Percentiles rank a stretch among this genome's conserved stretches.
phyloP scores from a whole-genome alignment of 192 early-diverging fungal species.

The Rhizophlyctis rosea region DNA sequence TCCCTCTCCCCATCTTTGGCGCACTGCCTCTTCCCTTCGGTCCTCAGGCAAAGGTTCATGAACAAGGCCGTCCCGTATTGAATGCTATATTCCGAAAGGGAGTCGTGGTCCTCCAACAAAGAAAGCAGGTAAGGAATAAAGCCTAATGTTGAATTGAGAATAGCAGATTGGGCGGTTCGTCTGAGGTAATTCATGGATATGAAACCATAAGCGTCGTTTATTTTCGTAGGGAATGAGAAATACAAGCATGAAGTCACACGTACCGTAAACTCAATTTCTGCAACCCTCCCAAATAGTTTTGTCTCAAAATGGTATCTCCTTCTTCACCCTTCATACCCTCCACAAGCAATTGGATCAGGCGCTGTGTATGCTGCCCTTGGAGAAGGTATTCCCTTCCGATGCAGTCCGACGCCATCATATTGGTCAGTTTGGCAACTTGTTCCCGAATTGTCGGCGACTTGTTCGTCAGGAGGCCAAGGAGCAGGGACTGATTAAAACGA shows the following conservation, averaged over 20 bases:
- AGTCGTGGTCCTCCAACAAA: constrained; percentile 33
- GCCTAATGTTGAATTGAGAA: constrained; percentile 42
- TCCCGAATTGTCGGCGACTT: constrained; percentile 16
- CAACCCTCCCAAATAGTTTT: constrained; percentile 43
- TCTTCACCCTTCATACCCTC: constrained; percentile 22
- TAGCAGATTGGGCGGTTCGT: constrained; percentile 37
- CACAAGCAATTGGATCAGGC: constrained; percentile 29
- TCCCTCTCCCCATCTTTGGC: constrained; percentile 16
- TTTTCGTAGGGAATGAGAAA: too few relatives aligned
- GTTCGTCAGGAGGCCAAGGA: not conserved
- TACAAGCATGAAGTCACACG: too few relatives aligned
- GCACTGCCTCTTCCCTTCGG: constrained; percentile 39
- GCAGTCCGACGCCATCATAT: constrained; percentile 37
- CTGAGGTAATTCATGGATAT: too few relatives aligned
- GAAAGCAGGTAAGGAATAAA: constrained; percentile 33
- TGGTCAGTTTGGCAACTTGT: constrained; percentile 36
- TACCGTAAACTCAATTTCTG: constrained; percentile 52
- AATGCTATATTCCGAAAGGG: constrained; percentile 38
- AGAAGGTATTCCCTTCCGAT: constrained; percentile 44
- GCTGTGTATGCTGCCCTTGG: not conserved
- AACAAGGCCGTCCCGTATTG: constrained; percentile 46
- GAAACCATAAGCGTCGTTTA: too few relatives aligned
- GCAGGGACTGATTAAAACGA: constrained; percentile 3
- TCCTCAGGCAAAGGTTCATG: constrained; percentile 54
- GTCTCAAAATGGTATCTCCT: constrained; percentile 24